Percentiles rank a stretch among this genome's conserved stretches.
Conservation (phyloP, 2,329 filamentous ascomycete species). For the Lojkania enalia region DNA sequence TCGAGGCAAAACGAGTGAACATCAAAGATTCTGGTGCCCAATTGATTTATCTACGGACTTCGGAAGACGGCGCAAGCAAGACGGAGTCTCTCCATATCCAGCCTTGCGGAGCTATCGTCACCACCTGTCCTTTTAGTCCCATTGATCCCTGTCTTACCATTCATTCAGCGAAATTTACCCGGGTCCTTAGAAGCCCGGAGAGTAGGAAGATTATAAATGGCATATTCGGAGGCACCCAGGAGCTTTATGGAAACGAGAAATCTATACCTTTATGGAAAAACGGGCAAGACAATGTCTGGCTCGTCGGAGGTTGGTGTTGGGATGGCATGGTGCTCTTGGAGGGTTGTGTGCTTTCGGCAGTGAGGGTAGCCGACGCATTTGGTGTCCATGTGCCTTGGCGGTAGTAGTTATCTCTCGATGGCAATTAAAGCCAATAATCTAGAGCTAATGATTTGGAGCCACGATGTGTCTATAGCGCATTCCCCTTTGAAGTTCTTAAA, state of each 20-base stretch:
- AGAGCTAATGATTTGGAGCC: no score
- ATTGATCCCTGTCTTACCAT: slow-evolving; percentile 47
- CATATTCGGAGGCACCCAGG: slow-evolving; percentile 44
- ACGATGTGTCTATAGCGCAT: no score
- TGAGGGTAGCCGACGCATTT: slow-evolving; percentile 58
- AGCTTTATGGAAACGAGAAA: slow-evolving; percentile 20
- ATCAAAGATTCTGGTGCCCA: neutral
- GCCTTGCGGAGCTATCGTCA: slow-evolving; percentile 52
- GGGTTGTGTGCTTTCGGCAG: slow-evolving; percentile 63
- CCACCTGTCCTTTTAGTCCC: slow-evolving; percentile 50
- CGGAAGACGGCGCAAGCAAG: slow-evolving; percentile 26
- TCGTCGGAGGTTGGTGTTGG: slow-evolving; percentile 66
- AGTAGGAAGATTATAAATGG: slow-evolving; percentile 54
- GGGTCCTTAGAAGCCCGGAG: slow-evolving; percentile 52
- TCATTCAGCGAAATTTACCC: slow-evolving; percentile 51
- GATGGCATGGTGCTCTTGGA: slow-evolving; percentile 66
- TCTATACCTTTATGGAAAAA: slow-evolving; percentile 52
- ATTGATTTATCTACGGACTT: slow-evolving; percentile 22
- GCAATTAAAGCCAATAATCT: no score
- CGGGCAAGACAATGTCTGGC: slow-evolving; percentile 58
- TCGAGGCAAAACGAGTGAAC: neutral
- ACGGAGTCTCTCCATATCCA: slow-evolving; percentile 57
- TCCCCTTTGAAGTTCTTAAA: no score
- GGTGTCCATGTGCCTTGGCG: slow-evolving; percentile 50
- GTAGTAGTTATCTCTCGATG: neutral